Percentiles rank a stretch among this genome's conserved stretches.
Conservation (phyloP, 345 rosid genomes). For the Dipteronia sinensis region DNA sequence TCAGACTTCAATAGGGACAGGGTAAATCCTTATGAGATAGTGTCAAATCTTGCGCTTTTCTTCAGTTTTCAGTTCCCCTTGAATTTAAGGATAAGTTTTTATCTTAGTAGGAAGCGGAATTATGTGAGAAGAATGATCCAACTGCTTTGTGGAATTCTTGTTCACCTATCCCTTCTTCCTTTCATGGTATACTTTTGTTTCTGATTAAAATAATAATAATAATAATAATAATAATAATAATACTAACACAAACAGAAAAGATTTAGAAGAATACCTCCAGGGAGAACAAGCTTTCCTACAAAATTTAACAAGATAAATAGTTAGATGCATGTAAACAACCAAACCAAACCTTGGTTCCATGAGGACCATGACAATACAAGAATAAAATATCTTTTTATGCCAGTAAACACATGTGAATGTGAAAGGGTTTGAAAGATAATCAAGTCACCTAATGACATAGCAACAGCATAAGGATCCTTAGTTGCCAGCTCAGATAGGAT, state of each 20-base stretch:
- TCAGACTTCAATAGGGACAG: background rate
- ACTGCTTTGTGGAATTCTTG: background rate
- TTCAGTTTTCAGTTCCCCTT: background rate
- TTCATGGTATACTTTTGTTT: background rate
- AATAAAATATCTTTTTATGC: background rate
- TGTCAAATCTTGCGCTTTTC: background rate
- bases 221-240: background rate
- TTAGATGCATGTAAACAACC: slow-evolving; percentile 22
- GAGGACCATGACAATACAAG: background rate
- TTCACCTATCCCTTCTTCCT: background rate
- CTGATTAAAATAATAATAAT: background rate
- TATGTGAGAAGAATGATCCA: background rate
- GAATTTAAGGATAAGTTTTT: background rate
- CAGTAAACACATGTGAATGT: background rate
- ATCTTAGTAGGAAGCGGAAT: background rate
- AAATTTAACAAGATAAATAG: slow-evolving; percentile 24
- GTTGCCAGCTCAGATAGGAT: slow-evolving; percentile 81
- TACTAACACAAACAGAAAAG: background rate
- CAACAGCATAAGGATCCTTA: slow-evolving; percentile 91
- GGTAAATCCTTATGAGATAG: background rate
- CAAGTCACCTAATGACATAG: slow-evolving; percentile 85
- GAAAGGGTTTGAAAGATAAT: background rate
- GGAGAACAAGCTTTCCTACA: slow-evolving; percentile 79
- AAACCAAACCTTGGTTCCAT: slow-evolving; percentile 7
- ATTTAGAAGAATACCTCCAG: slow-evolving; percentile 65